These are phyloP conservation scores for Chenopodium berlandieri DNA, from an alignment of 148 eudicot genomes.

Conservation along the genomic window DNA sequence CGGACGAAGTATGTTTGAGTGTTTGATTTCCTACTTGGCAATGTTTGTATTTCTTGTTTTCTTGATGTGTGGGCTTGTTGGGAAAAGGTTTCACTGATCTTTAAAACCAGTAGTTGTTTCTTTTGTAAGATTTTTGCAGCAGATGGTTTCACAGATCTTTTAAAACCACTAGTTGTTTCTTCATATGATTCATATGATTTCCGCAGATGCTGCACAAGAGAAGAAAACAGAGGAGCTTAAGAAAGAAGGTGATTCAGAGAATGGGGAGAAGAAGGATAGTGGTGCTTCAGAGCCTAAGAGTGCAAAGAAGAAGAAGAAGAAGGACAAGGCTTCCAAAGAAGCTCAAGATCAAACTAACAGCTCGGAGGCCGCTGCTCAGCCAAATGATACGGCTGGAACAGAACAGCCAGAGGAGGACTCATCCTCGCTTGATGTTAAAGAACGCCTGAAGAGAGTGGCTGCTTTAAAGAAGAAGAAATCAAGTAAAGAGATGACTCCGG, in stretches of 20 bases:
- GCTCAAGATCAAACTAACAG: constrained; percentile 52
- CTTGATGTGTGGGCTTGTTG: not conserved
- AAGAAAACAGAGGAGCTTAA: constrained; percentile 48
- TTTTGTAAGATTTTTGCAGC: too few species aligned
- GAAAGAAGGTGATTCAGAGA: constrained; percentile 45
- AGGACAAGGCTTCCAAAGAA: constrained; percentile 70
- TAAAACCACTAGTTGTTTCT: not conserved
- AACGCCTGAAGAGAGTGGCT: constrained; percentile 72
- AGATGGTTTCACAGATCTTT: not conserved
- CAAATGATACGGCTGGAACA: constrained; percentile 38
- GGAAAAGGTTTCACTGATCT: not conserved
- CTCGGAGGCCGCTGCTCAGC: constrained; percentile 32
- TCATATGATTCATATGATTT: not conserved
- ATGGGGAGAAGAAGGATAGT: constrained; percentile 54
- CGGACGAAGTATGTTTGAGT: too few species aligned
- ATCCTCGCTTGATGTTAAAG: constrained; percentile 71
- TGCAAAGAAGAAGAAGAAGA: constrained; percentile 91
- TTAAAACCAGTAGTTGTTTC: too few species aligned
- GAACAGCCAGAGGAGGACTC: constrained; percentile 48
- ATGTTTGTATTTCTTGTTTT: not conserved
- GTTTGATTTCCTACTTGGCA: too few species aligned
- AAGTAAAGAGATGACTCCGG: constrained; percentile 73
- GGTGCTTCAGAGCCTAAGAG: constrained; percentile 63
- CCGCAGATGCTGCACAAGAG: constrained; percentile 49
- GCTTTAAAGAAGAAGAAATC: constrained; percentile 89